Evolutionary conservation across 2,329 filamentous ascomycete species (phyloP), one percentile per base, ranked within the genome.

Genomic region (Exophiala oligosperma): DNA sequence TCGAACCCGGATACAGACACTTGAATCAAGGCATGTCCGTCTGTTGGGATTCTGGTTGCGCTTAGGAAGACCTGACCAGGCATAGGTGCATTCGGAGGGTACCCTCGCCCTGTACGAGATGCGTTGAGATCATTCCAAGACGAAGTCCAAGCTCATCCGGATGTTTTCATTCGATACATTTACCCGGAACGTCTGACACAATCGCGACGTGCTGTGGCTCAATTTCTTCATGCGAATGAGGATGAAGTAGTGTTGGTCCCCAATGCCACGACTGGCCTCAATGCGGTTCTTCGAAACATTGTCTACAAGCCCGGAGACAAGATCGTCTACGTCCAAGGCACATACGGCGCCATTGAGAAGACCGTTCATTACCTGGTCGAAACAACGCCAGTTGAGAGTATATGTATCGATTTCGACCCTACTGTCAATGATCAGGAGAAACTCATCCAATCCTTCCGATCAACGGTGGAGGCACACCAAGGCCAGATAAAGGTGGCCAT

Each of bases 271-370:
- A 56, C 32, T 14, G 90, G 84, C 23, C 74, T 91, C 40, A 92
- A 94, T 74, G 89, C 85, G 0, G 83, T 96, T 4, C 81, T 96
- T 14, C 84, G 87, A 37, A 92, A 88, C 69, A 72, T 96, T 1
- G 68, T 69, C 1, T 96, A 86, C 80, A 71, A 82, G 24, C 71
- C 78, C 0, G 86, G 87, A 59, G 92, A 97, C 68, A 85, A 88
- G 61, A 88, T 70, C 40, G 54, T 70, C 37, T 60, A 67, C n/a
- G 94, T 96, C 70, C 81, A 81, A 23, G 91, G 89, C 43, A 82
- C 91, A 49, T 96, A 96, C 70, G 86, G 86, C 53, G 86, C 85
- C 0, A 92, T 90, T 69, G 88, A 86, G 54, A 91, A 90, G 68
- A 85, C 85, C 0, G 77, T 94, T n/a, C 79, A 86, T 37, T 92